These are phyloP conservation scores for Tuber borchii DNA, from an alignment of 495 filamentous ascomycete species.

Conservation along the genomic window DNA sequence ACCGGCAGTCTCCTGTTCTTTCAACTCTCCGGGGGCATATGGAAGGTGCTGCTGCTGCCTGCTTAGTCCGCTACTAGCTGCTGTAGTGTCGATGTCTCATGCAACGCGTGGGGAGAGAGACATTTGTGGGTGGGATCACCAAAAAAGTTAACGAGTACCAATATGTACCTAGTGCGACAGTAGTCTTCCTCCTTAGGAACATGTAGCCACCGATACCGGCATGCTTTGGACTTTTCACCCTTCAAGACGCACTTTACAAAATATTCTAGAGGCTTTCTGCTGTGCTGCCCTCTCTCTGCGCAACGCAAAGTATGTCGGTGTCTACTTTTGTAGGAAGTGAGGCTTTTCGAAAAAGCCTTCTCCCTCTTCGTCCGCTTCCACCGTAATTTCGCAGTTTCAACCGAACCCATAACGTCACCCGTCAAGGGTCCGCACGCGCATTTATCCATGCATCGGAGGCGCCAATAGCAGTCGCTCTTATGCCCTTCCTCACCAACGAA, in stretches of 20 bases:
- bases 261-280: background rate
- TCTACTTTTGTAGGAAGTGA: background rate
- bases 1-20: background rate
- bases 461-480: constrained; percentile 30
- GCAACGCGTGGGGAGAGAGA: constrained; percentile 7
- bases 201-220: background rate
- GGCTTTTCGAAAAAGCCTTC: background rate
- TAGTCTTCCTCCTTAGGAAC: background rate
- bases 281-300: background rate
- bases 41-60: constrained; percentile 9
- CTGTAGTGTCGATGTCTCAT: constrained; percentile 35
- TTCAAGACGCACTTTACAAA: background rate
- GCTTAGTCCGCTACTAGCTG: constrained; percentile 28
- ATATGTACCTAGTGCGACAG: background rate
- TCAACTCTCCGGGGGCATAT: constrained; percentile 26
- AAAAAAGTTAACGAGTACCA: background rate
- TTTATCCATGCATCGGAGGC: constrained; percentile 27
- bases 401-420: constrained; percentile 39
- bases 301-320: background rate
- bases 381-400: constrained; percentile 37
- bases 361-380: constrained; percentile 13
- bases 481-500: constrained; percentile 22
- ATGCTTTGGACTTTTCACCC: background rate
- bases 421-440: constrained; percentile 37
- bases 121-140: background rate